Base-by-base conservation (phyloP, 2,329 filamentous ascomycete genomes). In the Orbilia quercus region DNA sequence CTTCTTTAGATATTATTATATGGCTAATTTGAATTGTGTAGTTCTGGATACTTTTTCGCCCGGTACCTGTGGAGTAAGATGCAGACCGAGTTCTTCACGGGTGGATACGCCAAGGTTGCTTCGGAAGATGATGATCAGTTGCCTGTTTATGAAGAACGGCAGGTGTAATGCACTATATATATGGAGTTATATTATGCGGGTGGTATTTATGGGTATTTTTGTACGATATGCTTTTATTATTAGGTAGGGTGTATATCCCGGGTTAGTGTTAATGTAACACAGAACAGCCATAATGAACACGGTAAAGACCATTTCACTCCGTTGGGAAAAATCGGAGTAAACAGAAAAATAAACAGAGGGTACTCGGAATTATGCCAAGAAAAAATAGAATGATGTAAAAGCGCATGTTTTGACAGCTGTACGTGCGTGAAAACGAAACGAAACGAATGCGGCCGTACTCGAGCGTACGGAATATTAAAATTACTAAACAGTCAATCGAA, bases 101-200 rank as follows among this genome's bases (percentile, higher is more conserved):
- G 47, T 11, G 55, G 40, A 9, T 73, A 73, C 28, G 44, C 36
- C 1, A 73, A 66, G 25, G 25, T 73, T 25, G 31, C 51, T 14
- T 18, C 34, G 2, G 47, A 55, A 25, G 38, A 47, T 16, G 45
- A 38, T 11, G 67, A 64, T 11, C 59, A 40, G 28, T 55, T 65
- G 14, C 59, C 59, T 44, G 22, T 57, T 12, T 72, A 64, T 14
- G 59, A 62, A 31, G 60, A 65, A 54, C 2, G n/a, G 48, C 12
- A 40, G 36, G 36, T 7, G 12, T 5, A 7, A 12, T 40, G 14
- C 6, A 16, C 3, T 40, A 12, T 14, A 3, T 40, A 7, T 6
- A 6, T 34, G 6, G 6, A 12, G 31, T 34, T 34, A 34, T 6
- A 12, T 12, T 34, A 12, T 6, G 12, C 31, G 6, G 31, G 22